A percentile compares a stretch with the other conserved stretches of the same genome.
Conservation (phyloP, 2,329 filamentous ascomycete genomes). For the Domatiomyces globalis region DNA sequence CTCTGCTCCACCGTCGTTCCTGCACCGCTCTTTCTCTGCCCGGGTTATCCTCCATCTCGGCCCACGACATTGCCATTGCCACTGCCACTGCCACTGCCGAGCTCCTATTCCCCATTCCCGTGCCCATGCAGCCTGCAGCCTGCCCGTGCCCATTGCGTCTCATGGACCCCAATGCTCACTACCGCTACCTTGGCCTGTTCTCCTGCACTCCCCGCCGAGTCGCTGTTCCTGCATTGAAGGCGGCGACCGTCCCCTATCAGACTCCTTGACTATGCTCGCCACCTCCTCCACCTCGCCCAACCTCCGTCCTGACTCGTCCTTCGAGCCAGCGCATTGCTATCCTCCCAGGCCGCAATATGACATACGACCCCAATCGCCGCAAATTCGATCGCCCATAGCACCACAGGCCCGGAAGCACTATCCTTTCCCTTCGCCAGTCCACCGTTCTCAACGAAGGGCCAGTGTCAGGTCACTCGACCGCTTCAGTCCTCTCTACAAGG, state of each 20-base stretch:
- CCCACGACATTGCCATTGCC: not conserved
- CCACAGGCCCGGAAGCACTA: constrained; percentile 1
- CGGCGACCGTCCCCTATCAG: not conserved
- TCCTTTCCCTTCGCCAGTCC: not conserved
- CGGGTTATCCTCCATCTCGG: not conserved
- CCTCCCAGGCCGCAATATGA: not conserved
- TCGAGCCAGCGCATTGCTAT: constrained; percentile 10
- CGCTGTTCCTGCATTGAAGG: not conserved
- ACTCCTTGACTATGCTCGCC: constrained; percentile 20
- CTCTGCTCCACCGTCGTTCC: not conserved
- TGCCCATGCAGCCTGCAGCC: not conserved
- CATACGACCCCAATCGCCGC: not conserved
- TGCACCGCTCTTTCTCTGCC: not conserved
- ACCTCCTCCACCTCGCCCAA: constrained; percentile 28
- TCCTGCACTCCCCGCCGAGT: not conserved
- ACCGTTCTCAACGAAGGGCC: constrained; percentile 4
- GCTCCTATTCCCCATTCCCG: too few species aligned
- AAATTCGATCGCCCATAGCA: not conserved
- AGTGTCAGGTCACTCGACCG: constrained; percentile 13
- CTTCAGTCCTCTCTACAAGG: constrained; percentile 4
- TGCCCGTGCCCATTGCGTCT: not conserved
- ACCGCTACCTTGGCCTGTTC: not conserved
- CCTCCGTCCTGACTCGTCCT: constrained; percentile 23
- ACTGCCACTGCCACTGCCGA: not conserved
- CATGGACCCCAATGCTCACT: not conserved